Evolutionary conservation across 2,329 filamentous ascomycete species (phyloP).

Genomic region (Apiospora arundinis): DNA sequence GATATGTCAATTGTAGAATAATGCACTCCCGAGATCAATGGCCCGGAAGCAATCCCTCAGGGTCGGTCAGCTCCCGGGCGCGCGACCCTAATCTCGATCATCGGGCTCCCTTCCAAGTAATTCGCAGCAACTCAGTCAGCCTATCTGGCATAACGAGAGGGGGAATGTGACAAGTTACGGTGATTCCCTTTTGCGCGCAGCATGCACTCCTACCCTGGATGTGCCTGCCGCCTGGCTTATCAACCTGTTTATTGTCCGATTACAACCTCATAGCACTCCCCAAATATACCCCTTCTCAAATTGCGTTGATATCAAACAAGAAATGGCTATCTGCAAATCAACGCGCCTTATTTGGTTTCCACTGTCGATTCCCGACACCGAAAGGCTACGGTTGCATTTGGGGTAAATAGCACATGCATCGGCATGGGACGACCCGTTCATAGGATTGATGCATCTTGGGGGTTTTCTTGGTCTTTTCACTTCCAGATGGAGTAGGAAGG

Average conservation of each 20-base stretch:
- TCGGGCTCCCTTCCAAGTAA: neutral
- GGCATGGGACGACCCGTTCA: conserved; percentile 4
- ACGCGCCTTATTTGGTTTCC: neutral
- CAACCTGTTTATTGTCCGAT: neutral
- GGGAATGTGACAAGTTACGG: conserved; percentile 10
- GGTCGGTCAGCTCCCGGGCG: neutral
- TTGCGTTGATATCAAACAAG: neutral
- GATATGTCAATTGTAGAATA: neutral
- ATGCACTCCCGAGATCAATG: neutral
- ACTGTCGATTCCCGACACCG: neutral
- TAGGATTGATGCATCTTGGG: neutral
- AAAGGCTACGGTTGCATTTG: neutral
- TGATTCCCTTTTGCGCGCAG: neutral
- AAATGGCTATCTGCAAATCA: neutral
- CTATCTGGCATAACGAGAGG: neutral
- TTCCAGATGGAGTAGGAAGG: neutral
- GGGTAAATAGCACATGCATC: neutral
- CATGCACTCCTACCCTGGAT: conserved; percentile 3
- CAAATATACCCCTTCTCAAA: neutral
- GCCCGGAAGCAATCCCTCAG: neutral
- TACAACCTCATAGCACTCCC: neutral
- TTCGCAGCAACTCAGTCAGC: neutral
- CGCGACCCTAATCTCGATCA: neutral
- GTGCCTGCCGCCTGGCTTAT: neutral
- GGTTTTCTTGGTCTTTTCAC: neutral